phyloP scores from a whole-genome alignment of 2,329 filamentous ascomycete species.

The Xylaria polymorpha region DNA sequence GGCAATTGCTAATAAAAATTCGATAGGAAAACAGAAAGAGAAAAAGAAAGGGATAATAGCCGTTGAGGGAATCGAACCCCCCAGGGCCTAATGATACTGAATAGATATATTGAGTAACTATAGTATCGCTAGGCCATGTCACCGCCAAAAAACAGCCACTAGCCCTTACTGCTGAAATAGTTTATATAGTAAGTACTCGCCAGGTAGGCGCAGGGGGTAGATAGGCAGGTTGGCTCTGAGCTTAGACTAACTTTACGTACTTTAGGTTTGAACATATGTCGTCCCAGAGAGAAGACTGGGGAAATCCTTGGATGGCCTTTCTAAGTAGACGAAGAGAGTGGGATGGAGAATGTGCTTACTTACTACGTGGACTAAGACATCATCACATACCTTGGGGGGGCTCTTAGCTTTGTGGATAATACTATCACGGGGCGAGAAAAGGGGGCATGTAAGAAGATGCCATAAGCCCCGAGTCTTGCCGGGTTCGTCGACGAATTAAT shows the following conservation, averaged over 20 bases:
- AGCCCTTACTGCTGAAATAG: not conserved
- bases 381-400: not conserved
- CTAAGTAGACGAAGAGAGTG: not conserved
- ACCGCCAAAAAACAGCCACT: not conserved
- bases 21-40: not conserved
- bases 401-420: not conserved
- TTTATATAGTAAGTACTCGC: not conserved
- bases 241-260: not conserved
- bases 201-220: not conserved
- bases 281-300: not conserved
- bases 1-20: not conserved
- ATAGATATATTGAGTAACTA: not conserved
- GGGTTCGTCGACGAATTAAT: not conserved
- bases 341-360: not conserved
- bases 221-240: not conserved
- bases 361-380: not conserved
- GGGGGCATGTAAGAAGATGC: not conserved
- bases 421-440: not conserved
- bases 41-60: not conserved
- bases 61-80: conserved; percentile 10
- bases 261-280: not conserved
- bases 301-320: not conserved
- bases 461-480: not conserved
- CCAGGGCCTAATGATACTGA: not conserved
- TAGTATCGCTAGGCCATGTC: not conserved